Conservation (phyloP, 371 early-diverging fungal genomes). For the Entomophthora muscae region DNA sequence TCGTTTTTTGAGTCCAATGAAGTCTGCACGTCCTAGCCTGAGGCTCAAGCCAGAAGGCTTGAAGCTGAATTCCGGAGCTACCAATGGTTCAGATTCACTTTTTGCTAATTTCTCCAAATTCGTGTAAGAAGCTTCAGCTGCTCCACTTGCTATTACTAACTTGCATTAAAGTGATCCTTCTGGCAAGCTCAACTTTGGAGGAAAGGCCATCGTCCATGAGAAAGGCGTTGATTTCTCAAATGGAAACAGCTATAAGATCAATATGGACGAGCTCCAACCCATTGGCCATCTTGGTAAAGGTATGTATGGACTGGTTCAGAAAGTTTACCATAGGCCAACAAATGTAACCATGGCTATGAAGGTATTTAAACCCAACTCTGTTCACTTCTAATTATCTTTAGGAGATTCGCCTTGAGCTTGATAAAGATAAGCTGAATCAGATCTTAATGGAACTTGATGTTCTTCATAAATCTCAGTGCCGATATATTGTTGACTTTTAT, state of each 20-base stretch:
- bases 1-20: too few species aligned
- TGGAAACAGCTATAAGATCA: conserved; percentile 72
- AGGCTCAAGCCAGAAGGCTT: conserved; percentile 14
- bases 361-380: conserved; percentile 15
- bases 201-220: conserved; percentile 78
- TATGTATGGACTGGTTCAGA: conserved; percentile 84
- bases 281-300: conserved; percentile 72
- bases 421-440: conserved; percentile 67
- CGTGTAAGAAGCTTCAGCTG: too few species aligned
- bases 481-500: conserved; percentile 89
- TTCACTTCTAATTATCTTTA: conserved; percentile 13
- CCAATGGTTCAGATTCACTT: conserved; percentile 24
- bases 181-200: conserved; percentile 77
- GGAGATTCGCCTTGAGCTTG: conserved; percentile 83
- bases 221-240: conserved; percentile 80
- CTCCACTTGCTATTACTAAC: background rate
- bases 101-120: conserved; percentile 52
- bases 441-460: conserved; percentile 86
- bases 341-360: conserved; percentile 87
- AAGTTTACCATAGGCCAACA: conserved; percentile 73
- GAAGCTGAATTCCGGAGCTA: conserved; percentile 9
- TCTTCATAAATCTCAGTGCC: conserved; percentile 65
- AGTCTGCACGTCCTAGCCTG: conserved; percentile 13
- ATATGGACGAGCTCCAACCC: conserved; percentile 65
- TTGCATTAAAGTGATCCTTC: conserved; percentile 47